Percentiles rank a stretch among this genome's conserved stretches.
These are phyloP conservation scores for Ophiosphaerella korrae DNA, from an alignment of 2,329 filamentous ascomycete genomes.

Conservation along the genomic window DNA sequence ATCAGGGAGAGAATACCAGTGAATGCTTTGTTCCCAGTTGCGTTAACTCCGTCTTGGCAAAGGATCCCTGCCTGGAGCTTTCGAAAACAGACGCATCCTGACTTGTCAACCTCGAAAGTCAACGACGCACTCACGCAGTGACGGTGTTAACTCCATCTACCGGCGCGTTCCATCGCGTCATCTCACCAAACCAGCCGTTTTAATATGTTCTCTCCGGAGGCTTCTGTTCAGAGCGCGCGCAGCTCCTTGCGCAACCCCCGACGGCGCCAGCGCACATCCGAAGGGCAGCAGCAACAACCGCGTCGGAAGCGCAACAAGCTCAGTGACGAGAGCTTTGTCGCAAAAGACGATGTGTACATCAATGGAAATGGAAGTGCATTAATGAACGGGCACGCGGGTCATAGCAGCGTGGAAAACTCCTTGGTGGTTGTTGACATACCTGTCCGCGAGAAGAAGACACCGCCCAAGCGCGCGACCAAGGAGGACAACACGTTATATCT, in stretches of 20 bases:
- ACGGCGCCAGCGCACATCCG: conserved; percentile 53
- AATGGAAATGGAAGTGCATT: conserved; percentile 40
- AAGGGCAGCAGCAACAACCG: conserved; percentile 49
- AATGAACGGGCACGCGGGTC: conserved; percentile 41
- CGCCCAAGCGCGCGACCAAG: conserved; percentile 62
- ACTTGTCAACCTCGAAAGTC: conserved; percentile 18
- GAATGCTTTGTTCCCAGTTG: background rate
- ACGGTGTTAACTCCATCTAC: conserved; percentile 21
- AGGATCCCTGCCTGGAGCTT: conserved; percentile 20
- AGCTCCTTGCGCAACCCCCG: conserved; percentile 52
- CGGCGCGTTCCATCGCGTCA: conserved; percentile 41
- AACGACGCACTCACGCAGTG: conserved; percentile 14
- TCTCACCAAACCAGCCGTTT: conserved; percentile 10
- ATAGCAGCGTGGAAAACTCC: conserved; percentile 34
- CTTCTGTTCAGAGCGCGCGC: conserved; percentile 42
- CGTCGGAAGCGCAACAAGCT: conserved; percentile 56
- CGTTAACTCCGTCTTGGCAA: conserved; percentile 18
- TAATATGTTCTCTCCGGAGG: conserved; percentile 49
- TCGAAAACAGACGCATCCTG: conserved; percentile 21
- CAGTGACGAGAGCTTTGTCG: conserved; percentile 48
- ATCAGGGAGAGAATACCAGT: background rate
- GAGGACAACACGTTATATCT: conserved; percentile 70
- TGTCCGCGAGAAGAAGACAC: conserved; percentile 47
- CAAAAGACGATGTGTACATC: conserved; percentile 28
- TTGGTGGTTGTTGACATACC: conserved; percentile 46